Evolutionary conservation across 2,329 filamentous ascomycete species (phyloP), one percentile per base, ranked within the genome.

Genomic region (Fusarium setosum): DNA sequence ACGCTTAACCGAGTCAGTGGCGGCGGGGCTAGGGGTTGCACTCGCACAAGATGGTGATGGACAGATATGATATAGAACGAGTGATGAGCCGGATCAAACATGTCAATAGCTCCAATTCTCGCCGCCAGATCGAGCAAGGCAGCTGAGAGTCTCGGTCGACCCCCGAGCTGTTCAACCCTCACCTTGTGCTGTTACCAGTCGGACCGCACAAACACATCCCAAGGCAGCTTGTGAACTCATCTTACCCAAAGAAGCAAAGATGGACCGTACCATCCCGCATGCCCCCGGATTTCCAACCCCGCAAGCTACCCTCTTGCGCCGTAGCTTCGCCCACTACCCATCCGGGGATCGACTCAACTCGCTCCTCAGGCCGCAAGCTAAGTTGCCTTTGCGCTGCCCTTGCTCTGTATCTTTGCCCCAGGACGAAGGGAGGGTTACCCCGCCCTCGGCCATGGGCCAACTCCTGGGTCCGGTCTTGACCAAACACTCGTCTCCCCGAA

Each of bases 211-310:
- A 31, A 31, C 26, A 47, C 26, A n/a, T 20, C 17, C 9, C 31
- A 13, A 6, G 26, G 26, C 31, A 24, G 26, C 24, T 47, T 18
- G 42, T 32, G 17, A n/a, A 17, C 18, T 6, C 26, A n/a, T 32
- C 42, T 15, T 21, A 2, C 20, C 45, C 15, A 24, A 35, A 34
- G 6, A 18, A 13, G 31, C 11, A 49, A 49, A 24, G 31, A 49
- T 24, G 31, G 6, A n/a, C 45, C 15, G 10, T 34, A 12, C 35
- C 49, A 17, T 23, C 49, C 49, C 37, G 37, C 49, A 53, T 51
- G 37, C 24, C 49, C 49, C 49, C 35, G 37, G 49, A 42, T 41
- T 53, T 31, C 49, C 37, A n/a, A 51, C 35, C 49, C 49, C 37
- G 45, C 45, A 35, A 49, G 45, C 45, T 49, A 35, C 20, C 45